A percentile compares a stretch with the other conserved stretches of the same genome.
Evolutionary conservation across 345 rosid genomes (phyloP).

Genomic region (Capsella bursapastoris): DNA sequence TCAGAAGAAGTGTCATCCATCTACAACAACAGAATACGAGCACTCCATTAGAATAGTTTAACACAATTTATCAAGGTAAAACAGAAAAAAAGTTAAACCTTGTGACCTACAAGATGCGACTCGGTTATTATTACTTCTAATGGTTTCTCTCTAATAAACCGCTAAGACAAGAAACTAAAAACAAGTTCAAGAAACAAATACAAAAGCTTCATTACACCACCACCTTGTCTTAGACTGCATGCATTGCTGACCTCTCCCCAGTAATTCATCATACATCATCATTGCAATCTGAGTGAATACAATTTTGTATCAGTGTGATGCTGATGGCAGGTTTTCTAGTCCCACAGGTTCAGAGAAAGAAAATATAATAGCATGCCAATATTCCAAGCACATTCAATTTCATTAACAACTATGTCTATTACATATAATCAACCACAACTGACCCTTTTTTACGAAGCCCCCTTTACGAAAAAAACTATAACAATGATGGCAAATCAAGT

Average conservation of each 20-base stretch:
- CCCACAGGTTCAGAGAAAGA: slow-evolving; percentile 36
- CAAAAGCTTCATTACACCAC: slow-evolving; percentile 55
- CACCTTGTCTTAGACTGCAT: slow-evolving; percentile 63
- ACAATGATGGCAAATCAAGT: slow-evolving; percentile 5
- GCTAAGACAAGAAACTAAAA: slow-evolving; percentile 13
- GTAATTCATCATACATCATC: slow-evolving; percentile 96
- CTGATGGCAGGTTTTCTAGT: slow-evolving; percentile 16
- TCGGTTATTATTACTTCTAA: slow-evolving; percentile 28
- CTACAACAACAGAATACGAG: slow-evolving; percentile 50
- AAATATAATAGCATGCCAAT: slow-evolving; percentile 21
- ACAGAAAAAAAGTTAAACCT: background rate
- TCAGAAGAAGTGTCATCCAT: slow-evolving; percentile 58
- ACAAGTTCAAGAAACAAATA: slow-evolving; percentile 28
- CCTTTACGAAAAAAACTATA: background rate
- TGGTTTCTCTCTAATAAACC: slow-evolving; percentile 29
- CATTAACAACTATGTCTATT: slow-evolving; percentile 4
- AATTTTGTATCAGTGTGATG: slow-evolving; percentile 53
- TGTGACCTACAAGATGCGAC: slow-evolving; percentile 24
- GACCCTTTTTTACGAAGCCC: slow-evolving; percentile 3
- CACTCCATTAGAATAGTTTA: slow-evolving; percentile 13
- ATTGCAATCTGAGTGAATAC: slow-evolving; percentile 91
- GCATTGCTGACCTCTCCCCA: slow-evolving; percentile 54
- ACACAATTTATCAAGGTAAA: background rate
- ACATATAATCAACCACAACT: slow-evolving; percentile 18
- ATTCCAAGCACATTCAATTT: slow-evolving; percentile 12